Evolutionary conservation across 441 rosid species (phyloP).

Genomic region (Euphorbia celastroides): DNA sequence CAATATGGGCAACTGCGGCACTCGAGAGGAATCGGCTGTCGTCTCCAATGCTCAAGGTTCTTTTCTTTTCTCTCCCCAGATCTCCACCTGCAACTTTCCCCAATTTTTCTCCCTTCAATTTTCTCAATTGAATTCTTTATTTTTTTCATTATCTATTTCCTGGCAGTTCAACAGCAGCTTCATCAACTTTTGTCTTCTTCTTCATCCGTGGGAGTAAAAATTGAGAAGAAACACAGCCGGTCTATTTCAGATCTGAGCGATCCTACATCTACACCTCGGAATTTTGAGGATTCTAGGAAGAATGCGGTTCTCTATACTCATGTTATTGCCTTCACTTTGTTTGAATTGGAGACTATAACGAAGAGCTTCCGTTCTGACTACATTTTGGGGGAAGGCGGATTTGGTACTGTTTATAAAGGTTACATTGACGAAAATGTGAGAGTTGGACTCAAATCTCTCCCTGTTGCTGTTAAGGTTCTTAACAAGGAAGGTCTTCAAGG

Average conservation of each 20-base stretch:
- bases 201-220: constrained; percentile 30
- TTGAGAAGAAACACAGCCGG: constrained; percentile 63
- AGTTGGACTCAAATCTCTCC: constrained; percentile 54
- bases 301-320: constrained; percentile 68
- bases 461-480: constrained; percentile 82
- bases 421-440: constrained; percentile 59
- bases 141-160: constrained; percentile 5
- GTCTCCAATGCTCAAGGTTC: constrained; percentile 84
- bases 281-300: constrained; percentile 60
- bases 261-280: constrained; percentile 62
- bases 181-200: constrained; percentile 40
- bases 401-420: constrained; percentile 83
- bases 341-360: constrained; percentile 93
- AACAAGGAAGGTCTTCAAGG: constrained; percentile 80
- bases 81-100: neutral
- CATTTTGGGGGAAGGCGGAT: constrained; percentile 86
- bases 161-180: constrained; percentile 71
- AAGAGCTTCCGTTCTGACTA: constrained; percentile 98
- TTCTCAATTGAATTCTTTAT: constrained; percentile 1
- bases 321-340: constrained; percentile 80
- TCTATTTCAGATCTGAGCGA: constrained; percentile 93
- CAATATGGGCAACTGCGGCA: constrained; percentile 89
- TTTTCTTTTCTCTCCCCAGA: neutral
- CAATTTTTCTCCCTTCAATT: neutral
- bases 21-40: constrained; percentile 88